Evolutionary conservation across 257 asterid species (phyloP).

Genomic region (Solanum verrucosum): DNA sequence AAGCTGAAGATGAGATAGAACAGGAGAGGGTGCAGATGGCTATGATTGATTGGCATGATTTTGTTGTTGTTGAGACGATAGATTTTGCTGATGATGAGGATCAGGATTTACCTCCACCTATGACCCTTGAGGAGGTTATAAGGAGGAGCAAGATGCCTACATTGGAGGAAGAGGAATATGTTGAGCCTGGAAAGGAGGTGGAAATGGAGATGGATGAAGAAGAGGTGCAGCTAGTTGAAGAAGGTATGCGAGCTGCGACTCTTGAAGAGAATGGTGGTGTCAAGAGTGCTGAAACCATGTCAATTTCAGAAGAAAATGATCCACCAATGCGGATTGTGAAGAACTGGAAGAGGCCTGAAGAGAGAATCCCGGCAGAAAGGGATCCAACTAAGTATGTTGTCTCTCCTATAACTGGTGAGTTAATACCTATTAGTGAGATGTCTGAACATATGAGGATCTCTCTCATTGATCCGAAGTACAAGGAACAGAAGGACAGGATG

Average conservation of each 20-base stretch:
- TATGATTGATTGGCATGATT: conserved; percentile 97
- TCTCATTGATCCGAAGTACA: conserved; percentile 84
- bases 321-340: conserved; percentile 91
- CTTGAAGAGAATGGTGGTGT: conserved; percentile 55
- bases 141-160: conserved; percentile 85
- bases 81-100: conserved; percentile 97
- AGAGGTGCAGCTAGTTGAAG: conserved; percentile 90
- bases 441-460: conserved; percentile 97
- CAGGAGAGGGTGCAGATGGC: conserved; percentile 87
- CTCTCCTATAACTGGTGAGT: conserved; percentile 88
- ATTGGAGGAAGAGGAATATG: conserved; percentile 59
- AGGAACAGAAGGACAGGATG: conserved; percentile 97
- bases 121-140: conserved; percentile 93
- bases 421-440: conserved; percentile 77
- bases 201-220: conserved; percentile 99
- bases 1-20: conserved; percentile 90
- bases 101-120: conserved; percentile 87
- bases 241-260: conserved; percentile 81
- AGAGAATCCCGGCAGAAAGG: conserved; percentile 73
- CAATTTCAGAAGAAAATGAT: conserved; percentile 47
- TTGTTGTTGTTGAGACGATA: conserved; percentile 85
- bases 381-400: conserved; percentile 72
- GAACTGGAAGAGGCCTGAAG: conserved; percentile 95
- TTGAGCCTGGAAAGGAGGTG: conserved; percentile 87
- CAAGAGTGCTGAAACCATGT: conserved; percentile 38